Conservation (phyloP, 2,329 filamentous ascomycete genomes). For the Venturia nashicola region DNA sequence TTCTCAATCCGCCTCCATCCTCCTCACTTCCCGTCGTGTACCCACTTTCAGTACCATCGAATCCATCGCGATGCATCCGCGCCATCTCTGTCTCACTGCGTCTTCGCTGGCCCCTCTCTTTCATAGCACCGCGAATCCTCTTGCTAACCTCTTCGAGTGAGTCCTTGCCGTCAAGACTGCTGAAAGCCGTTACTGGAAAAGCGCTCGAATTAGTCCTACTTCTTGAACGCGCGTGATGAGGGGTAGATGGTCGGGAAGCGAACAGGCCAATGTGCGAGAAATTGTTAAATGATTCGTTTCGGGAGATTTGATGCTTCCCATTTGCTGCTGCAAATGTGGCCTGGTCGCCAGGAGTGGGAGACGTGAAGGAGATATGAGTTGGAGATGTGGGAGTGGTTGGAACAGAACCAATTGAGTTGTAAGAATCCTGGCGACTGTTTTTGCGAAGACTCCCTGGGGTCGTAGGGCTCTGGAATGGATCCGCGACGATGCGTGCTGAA, state of each 20-base stretch:
- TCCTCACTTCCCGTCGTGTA: conserved; percentile 7
- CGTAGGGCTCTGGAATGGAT: conserved; percentile 17
- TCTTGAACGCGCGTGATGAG: conserved; percentile 58
- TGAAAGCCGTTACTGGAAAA: conserved; percentile 61
- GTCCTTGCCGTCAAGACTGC: conserved; percentile 49
- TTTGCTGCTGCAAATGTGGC: conserved; percentile 15
- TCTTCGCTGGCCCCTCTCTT: conserved; percentile 56
- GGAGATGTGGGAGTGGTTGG: conserved; percentile 8
- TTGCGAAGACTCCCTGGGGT: neutral
- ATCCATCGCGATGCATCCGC: neutral
- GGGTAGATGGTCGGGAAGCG: conserved; percentile 73
- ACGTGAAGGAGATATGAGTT: conserved; percentile 1
- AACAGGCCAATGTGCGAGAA: conserved; percentile 82
- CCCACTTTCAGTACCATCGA: conserved; percentile 6
- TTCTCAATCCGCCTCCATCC: conserved; percentile 6
- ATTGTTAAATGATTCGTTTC: conserved; percentile 90
- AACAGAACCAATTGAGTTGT: neutral
- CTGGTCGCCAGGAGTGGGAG: conserved; percentile 5
- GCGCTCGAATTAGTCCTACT: conserved; percentile 50
- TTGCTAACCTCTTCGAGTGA: conserved; percentile 72
- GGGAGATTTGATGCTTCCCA: conserved; percentile 43
- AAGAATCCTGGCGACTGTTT: neutral
- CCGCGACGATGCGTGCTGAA: conserved; percentile 25
- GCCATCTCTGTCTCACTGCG: conserved; percentile 25
- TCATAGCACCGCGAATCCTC: conserved; percentile 78